Evolutionary conservation across 768 basidiomycete species (phyloP), one percentile per base, ranked within the genome.

Genomic region (Amanita pallidorosea): DNA sequence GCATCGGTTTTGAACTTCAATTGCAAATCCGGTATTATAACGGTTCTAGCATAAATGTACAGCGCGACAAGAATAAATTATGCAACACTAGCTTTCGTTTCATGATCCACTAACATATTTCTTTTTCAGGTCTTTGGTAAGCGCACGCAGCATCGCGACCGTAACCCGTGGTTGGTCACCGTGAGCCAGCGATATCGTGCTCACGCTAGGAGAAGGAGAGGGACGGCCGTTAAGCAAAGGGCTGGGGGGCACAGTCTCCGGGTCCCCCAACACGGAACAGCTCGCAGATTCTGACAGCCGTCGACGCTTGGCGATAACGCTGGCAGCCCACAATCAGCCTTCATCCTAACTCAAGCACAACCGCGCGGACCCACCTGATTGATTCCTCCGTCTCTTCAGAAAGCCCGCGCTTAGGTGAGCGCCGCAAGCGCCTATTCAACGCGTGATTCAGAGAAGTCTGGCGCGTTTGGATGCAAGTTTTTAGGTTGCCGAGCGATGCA

Each of bases 111-210:
- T 9, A 52, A 52, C 47, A n/a, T 77, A 77, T 57, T 70, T 74
- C 56, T 64, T 67, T 65, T 75, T 79, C 53, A 80, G 54, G 61
- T 79, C 74, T 53, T 67, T 70, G 35, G 79, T 79, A 53, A 81
- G 60, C 3, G 76, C 75, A 36, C 80, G 77, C 45, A 86, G 61
- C 83, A 85, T 85, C 13, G 79, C 77, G 22, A 79, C 66, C 2
- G 82, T 85, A 33, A 84, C 27, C 43, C 9, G 59, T 56, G 23
- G 59, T 47, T 44, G 62, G 62, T 62, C 29, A 3, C 50, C 50
- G 33, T 57, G 57, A 11, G 68, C 62, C 4, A 71, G 63, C 1
- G 75, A 74, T 7, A 65, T 61, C 0, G 71, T 72, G 41, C 71
- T 70, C 18, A 63, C 63, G 34, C 76, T 78, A 0, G 73, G 73